A percentile compares a stretch with the other conserved stretches of the same genome.
Conservation (phyloP, 345 rosid species). For the Eucalyptus victrix region DNA sequence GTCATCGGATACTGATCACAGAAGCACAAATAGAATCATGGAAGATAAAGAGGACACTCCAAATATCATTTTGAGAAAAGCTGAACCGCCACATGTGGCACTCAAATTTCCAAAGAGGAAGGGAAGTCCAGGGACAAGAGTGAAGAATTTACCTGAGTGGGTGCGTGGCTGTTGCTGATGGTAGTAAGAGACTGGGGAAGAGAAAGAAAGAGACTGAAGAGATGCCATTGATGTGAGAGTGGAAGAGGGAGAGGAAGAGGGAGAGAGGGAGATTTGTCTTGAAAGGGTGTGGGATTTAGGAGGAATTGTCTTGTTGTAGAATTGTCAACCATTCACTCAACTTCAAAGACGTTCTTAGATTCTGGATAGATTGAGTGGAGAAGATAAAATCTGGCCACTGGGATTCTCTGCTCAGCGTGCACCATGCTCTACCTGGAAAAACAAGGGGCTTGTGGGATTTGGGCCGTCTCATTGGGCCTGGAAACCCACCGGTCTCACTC, state of each 20-base stretch:
- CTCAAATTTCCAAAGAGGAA: neutral
- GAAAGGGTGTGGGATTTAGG: neutral
- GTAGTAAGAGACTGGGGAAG: slow-evolving; percentile 26
- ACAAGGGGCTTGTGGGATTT: neutral
- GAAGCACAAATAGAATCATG: neutral
- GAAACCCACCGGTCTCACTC: neutral
- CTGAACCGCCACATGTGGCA: neutral
- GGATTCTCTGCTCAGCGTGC: neutral
- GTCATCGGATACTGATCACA: neutral
- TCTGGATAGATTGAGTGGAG: neutral
- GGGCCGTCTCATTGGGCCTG: neutral
- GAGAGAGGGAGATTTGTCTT: neutral
- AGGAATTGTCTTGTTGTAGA: neutral
- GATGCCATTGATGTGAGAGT: slow-evolving; percentile 15
- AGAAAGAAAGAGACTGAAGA: neutral
- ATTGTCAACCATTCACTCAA: neutral
- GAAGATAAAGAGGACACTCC: neutral
- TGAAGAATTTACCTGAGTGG: slow-evolving; percentile 10
- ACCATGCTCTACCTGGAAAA: neutral
- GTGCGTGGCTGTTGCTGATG: slow-evolving; percentile 8
- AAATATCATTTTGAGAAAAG: neutral
- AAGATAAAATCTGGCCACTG: neutral
- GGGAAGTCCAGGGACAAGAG: neutral
- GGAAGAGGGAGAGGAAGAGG: neutral
- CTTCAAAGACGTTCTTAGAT: neutral